Conservation (phyloP, 148 eudicot genomes). For the Rhododendron kiyosumense region DNA sequence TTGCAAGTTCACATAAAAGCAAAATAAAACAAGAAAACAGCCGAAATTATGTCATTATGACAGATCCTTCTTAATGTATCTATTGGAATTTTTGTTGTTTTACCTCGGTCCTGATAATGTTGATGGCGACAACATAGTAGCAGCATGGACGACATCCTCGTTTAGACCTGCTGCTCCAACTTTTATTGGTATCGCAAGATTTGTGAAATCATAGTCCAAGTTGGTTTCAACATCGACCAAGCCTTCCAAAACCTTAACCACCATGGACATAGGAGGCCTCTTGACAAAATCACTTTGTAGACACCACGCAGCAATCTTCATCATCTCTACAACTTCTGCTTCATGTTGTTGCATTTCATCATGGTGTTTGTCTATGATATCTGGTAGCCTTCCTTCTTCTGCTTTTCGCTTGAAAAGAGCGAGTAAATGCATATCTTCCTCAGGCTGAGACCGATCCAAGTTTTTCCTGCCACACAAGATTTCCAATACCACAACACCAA, state of each 20-base stretch:
- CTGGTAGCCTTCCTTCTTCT: no score
- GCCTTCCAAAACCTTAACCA: constrained; percentile 16
- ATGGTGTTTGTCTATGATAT: not conserved
- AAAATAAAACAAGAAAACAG: no score
- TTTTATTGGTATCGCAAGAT: not conserved
- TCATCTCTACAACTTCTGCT: constrained; percentile 16
- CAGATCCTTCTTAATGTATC: no score
- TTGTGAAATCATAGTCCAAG: not conserved
- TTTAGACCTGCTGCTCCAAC: not conserved
- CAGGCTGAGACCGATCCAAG: no score
- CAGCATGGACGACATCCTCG: not conserved
- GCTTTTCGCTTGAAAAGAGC: no score
- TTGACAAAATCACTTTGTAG: constrained; percentile 7
- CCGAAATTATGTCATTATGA: no score
- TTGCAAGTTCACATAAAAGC: no score
- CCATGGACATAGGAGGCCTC: constrained; percentile 19
- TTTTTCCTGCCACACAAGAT: no score
- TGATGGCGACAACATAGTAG: not conserved
- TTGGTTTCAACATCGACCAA: not conserved
- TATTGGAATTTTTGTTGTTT: not conserved
- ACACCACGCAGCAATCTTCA: constrained; percentile 18
- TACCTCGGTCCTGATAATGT: not conserved
- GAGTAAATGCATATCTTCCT: no score
- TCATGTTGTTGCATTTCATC: constrained; percentile 18
- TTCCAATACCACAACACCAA: no score